Evolutionary conservation across 129 eudicot species (phyloP), one percentile per base, ranked within the genome.

Genomic region (Cynara cardunculus): DNA sequence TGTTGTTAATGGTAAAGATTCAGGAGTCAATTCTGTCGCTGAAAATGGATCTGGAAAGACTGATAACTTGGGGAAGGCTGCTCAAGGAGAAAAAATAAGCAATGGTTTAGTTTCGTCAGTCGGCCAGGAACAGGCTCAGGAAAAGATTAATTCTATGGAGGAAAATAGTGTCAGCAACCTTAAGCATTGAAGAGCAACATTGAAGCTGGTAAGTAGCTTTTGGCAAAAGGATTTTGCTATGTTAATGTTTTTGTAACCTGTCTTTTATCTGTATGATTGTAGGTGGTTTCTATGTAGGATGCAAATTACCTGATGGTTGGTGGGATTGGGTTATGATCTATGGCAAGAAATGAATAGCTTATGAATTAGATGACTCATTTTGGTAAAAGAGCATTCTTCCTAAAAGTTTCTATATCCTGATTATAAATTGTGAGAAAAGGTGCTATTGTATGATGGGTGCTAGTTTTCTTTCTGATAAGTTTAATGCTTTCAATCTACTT

Each of bases 191-290:
- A 3, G 31, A 25, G 1, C 46, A 19, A 26, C 73, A 72, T 69
- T 84, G 76, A 84, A 71, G 37, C 25, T 27, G 59, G 84, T 83
- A 85, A 83, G 82, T 84, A 72, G 85, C 75, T 80, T 75, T 68
- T 46, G 22, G 39, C 13, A 2, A 41, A 26, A 24, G 37, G 73
- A 41, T 18, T 76, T 18, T 18, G 3, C 49, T 82, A 25, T 83
- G 46, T 41, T 78, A 9, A 8, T 25, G 25, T 30, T 76, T 28
- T 73, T 5, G 72, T 76, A 53, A 46, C 66, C 25, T 72, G 71
- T 75, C 4, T 12, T 34, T 80, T 37, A 14, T 59, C 4, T 76
- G 67, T 32, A 62, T 71, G 71, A 28, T 79, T 81, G 84, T 81
- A 84, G 88, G 86, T 68, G 53, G 78, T 65, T 72, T 72, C 25